These are phyloP conservation scores for Trichocladium uniseriatum DNA, from an alignment of 495 filamentous ascomycete species.

Conservation along the genomic window DNA sequence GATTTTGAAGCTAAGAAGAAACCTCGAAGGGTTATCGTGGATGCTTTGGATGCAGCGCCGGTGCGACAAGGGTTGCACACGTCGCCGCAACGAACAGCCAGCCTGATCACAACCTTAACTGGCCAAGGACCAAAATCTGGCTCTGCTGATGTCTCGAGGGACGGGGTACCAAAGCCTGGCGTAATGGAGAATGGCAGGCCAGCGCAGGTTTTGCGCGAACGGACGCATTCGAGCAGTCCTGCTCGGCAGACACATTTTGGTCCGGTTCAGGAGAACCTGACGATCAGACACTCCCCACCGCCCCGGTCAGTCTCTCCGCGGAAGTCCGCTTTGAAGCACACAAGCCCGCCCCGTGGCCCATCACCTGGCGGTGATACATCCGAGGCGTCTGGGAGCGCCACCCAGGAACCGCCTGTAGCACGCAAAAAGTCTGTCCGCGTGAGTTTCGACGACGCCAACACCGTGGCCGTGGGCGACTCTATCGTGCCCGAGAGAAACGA, in stretches of 20 bases:
- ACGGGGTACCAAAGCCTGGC: neutral
- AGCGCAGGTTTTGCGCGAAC: constrained; percentile 8
- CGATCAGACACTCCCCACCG: constrained; percentile 64
- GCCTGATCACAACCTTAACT: too few species aligned
- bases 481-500: constrained; percentile 45
- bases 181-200: neutral
- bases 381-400: constrained; percentile 25
- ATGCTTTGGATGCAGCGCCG: constrained; percentile 29
- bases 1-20: constrained; percentile 7
- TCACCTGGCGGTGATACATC: constrained; percentile 37
- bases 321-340: constrained; percentile 76
- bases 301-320: constrained; percentile 72
- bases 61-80: constrained; percentile 10
- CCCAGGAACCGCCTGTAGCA: constrained; percentile 43
- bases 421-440: constrained; percentile 68
- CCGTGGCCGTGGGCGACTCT: constrained; percentile 49
- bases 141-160: neutral
- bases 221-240: constrained; percentile 30
- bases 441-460: constrained; percentile 70
- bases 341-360: constrained; percentile 41
- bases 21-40: constrained; percentile 11
- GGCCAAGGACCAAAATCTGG: too few species aligned
- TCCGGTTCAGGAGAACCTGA: constrained; percentile 39
- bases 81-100: neutral
- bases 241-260: constrained; percentile 66